Evolutionary conservation across 2,329 filamentous ascomycete species (phyloP), one percentile per base, ranked within the genome.

Genomic region (Talaromyces sp.): DNA sequence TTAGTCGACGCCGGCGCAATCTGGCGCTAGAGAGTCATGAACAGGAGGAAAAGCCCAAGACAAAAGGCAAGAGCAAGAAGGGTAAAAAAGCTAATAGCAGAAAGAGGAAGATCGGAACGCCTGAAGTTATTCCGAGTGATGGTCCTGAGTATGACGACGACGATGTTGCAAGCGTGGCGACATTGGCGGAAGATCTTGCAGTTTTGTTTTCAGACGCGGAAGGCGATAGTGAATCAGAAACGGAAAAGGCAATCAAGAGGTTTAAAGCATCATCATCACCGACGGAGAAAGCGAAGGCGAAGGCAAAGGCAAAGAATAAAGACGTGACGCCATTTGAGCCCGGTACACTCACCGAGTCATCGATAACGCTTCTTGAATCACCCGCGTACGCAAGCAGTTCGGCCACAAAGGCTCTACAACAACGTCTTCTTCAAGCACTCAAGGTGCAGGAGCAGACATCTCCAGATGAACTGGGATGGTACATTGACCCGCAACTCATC

Each of bases 401-500:
- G 1, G 89, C 89, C 0, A 89, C 87, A 2, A 88, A 83, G 71
- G 79, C 85, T 3, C 82, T 95, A 0, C 85, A 87, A 67, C 82
- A 81, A 47, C 89, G 93, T 69, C 83, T 96, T 53, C 83, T 82
- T 63, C 81, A 83, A 8, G 80, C 93, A 0, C 78, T 91, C 38
- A 85, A 86, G 65, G 76, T 88, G 1, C 93, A 97, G 73, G 76
- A 84, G 0, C 79, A 75, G 11, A 86, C 84, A 0, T 84, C 87
- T 0, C 74, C 86, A 1, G 84, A 89, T 66, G 85, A 90, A 66
- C 83, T 96, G 0, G 93, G 93, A 17, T 97, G 93, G 92, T 92
- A 92, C 72, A 88, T 96, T 64, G 86, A 96, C 72, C 79, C 84
- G 15, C 80, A 82, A 5, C 84, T 86, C 59, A 81, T 93, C 43